phyloP scores from a whole-genome alignment of 768 basidiomycete species.

The Mycena capillaripes region DNA sequence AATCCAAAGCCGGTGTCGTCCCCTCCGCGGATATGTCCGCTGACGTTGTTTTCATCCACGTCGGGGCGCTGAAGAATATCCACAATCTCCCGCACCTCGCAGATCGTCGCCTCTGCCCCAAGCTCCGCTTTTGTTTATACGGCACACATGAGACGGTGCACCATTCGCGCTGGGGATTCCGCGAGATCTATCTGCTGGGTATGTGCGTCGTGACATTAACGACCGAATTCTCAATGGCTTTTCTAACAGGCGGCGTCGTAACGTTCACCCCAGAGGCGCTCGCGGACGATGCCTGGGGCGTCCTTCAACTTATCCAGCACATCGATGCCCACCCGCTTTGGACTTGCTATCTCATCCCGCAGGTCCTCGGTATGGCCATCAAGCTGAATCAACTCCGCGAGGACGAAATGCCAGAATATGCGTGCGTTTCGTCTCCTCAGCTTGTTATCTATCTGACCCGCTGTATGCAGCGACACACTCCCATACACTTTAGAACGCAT shows the following conservation, averaged over 20 bases:
- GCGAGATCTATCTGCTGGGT: slow-evolving; percentile 15
- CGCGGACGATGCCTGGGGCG: slow-evolving; percentile 17
- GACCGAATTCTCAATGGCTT: too few species aligned
- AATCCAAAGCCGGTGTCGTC: not conserved
- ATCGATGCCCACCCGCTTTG: slow-evolving; percentile 27
- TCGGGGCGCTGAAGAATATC: slow-evolving; percentile 5
- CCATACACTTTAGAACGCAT: slow-evolving; percentile 5
- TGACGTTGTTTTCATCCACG: slow-evolving; percentile 22
- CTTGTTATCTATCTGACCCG: not conserved
- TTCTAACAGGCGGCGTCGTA: slow-evolving; percentile 18
- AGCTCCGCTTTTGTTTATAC: slow-evolving; percentile 18
- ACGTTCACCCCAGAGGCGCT: slow-evolving; percentile 30
- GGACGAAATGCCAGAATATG: slow-evolving; percentile 1
- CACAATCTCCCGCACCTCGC: slow-evolving; percentile 15
- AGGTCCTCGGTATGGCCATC: slow-evolving; percentile 23
- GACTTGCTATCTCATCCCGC: slow-evolving; percentile 20
- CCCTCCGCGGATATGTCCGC: not conserved
- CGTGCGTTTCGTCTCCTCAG: not conserved
- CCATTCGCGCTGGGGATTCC: slow-evolving; percentile 15
- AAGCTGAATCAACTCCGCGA: slow-evolving; percentile 1
- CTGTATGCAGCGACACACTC: not conserved
- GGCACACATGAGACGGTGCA: slow-evolving; percentile 11
- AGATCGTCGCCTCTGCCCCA: slow-evolving; percentile 10
- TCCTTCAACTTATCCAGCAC: slow-evolving; percentile 1
- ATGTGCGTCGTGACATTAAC: not conserved